These are phyloP conservation scores for Anthostomella pinea DNA, from an alignment of 2,329 filamentous ascomycete species.

Conservation along the genomic window DNA sequence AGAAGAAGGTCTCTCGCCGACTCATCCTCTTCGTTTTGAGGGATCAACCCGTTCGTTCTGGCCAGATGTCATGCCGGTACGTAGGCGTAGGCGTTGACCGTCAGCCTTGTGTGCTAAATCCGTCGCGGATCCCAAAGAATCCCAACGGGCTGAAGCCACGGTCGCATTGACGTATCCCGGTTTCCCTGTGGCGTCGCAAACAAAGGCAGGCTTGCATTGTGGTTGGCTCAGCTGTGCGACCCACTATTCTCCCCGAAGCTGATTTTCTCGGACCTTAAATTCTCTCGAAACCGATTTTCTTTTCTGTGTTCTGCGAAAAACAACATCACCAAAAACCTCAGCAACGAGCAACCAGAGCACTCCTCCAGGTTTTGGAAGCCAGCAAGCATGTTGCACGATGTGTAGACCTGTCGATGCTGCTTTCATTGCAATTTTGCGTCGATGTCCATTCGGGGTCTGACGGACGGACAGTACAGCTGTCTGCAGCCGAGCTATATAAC, in stretches of 20 bases:
- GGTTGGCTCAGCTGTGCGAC: conserved; percentile 6
- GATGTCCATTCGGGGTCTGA: no score
- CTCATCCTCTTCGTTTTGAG: no score
- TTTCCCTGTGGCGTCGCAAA: not conserved
- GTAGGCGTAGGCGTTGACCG: conserved; percentile 1
- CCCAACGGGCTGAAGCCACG: conserved; percentile 4
- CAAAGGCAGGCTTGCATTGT: not conserved
- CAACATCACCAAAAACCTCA: not conserved
- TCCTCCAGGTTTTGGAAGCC: not conserved
- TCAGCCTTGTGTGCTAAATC: conserved; percentile 9
- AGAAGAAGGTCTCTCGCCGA: no score
- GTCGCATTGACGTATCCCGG: no score
- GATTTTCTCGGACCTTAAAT: not conserved
- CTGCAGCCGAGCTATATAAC: no score
- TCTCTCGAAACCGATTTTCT: not conserved
- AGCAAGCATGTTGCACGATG: not conserved
- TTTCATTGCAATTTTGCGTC: no score
- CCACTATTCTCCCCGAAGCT: not conserved
- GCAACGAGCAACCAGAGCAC: no score
- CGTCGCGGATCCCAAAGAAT: no score
- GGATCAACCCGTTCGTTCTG: no score
- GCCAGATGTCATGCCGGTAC: no score
- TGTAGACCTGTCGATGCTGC: not conserved
- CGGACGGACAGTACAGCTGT: no score
- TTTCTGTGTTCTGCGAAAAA: not conserved